These are phyloP conservation scores for Phytophthora tentaculata DNA, from an alignment of 352 stramenopile species.

Conservation along the genomic window DNA sequence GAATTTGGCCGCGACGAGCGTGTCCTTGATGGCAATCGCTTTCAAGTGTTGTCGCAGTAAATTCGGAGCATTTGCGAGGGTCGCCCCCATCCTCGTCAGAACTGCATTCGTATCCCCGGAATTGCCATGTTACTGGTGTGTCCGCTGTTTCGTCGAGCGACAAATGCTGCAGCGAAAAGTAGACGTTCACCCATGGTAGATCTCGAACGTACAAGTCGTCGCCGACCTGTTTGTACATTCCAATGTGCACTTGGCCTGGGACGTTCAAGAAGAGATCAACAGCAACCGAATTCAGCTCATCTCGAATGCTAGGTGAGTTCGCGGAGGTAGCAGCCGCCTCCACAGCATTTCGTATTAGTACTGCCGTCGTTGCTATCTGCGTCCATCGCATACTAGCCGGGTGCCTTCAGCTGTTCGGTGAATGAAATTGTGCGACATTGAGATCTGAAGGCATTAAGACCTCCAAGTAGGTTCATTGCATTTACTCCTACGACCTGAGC, in stretches of 20 bases:
- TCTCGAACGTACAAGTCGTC: constrained; percentile 38
- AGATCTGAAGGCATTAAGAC: neutral
- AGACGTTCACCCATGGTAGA: constrained; percentile 31
- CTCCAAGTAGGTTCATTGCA: neutral
- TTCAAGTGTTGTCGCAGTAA: constrained; percentile 37
- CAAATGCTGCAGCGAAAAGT: constrained; percentile 42
- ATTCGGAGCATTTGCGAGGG: constrained; percentile 32
- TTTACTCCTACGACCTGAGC: constrained; percentile 16
- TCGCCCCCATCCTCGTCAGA: neutral
- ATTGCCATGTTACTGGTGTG: constrained; percentile 32
- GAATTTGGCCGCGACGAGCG: neutral
- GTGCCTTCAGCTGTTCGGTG: neutral
- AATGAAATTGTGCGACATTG: constrained; percentile 17
- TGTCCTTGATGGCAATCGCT: constrained; percentile 20
- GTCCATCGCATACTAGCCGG: constrained; percentile 7
- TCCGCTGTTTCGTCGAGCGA: neutral
- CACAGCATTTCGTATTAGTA: neutral
- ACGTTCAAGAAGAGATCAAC: constrained; percentile 38
- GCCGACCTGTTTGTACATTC: constrained; percentile 33
- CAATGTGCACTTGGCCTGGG: constrained; percentile 40
- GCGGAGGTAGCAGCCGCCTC: neutral
- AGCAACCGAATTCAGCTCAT: constrained; percentile 16
- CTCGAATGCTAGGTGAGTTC: neutral
- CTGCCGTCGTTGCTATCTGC: constrained; percentile 1
- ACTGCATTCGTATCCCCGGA: constrained; percentile 52